A percentile compares a stretch with the other conserved stretches of the same genome.
These are phyloP conservation scores for Penicillium coprophilum DNA, from an alignment of 495 filamentous ascomycete species.

Conservation along the genomic window DNA sequence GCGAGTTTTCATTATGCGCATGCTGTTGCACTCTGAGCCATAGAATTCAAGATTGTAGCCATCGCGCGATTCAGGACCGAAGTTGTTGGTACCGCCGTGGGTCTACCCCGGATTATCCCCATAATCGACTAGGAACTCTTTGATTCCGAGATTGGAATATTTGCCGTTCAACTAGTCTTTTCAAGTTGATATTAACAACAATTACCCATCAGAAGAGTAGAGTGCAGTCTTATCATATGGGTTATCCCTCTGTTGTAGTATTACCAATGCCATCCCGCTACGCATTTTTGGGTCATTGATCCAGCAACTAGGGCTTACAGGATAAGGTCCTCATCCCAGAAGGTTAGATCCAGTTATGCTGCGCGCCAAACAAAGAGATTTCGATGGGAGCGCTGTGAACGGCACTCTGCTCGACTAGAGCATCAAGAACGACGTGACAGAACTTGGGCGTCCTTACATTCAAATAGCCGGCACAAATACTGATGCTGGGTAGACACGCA, in stretches of 20 bases:
- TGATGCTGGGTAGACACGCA: neutral
- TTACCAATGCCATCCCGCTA: neutral
- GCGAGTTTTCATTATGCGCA: neutral
- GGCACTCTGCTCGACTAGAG: constrained; percentile 1
- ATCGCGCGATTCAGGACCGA: neutral
- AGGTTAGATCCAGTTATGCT: neutral
- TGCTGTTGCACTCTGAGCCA: neutral
- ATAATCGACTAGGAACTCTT: neutral
- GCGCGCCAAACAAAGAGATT: neutral
- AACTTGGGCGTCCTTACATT: neutral
- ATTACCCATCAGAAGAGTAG: too few species aligned
- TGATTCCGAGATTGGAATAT: too few species aligned
- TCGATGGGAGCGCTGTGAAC: neutral
- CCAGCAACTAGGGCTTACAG: neutral
- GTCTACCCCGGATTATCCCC: neutral
- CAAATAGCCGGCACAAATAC: neutral
- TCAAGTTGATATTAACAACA: too few species aligned
- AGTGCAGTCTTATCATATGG: neutral
- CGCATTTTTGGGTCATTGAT: neutral
- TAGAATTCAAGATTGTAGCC: neutral
- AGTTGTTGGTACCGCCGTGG: neutral
- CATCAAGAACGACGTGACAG: neutral
- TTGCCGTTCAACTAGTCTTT: too few species aligned
- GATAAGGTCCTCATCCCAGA: neutral
- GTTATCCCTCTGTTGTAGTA: neutral